Evolutionary conservation across 23 red algal genomes (phyloP), one percentile per base, ranked within the genome.

Genomic region (Chondrus crispus): DNA sequence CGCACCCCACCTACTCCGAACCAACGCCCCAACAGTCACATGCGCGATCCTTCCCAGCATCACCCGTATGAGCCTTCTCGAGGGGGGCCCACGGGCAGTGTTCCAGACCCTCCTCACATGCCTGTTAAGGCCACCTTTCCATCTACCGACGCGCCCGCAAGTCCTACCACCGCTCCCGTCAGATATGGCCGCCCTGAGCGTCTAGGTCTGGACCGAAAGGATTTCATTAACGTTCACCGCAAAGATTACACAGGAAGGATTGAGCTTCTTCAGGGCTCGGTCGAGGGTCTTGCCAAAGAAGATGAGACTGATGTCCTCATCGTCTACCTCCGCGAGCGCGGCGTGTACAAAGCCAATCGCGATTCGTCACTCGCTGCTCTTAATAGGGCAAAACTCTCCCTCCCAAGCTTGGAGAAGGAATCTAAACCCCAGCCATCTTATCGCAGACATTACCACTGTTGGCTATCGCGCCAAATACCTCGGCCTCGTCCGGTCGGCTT

Each of bases 211-310:
- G 55, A 66, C 6, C 41, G 88, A 36, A 95, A 90, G 75, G 94
- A 90, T 20, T 96, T 96, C 84, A 96, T 96, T 28, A 96, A 96
- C 55, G 94, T 96, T 4, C 94, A 96, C 58, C 87, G 88, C 7
- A 96, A 96, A 82, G 88, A 96, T 57, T 96, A 96, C 41, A 96
- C 94, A 24, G 94, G 94, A 24, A 55, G 94, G 33, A 96, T 96
- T 47, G 94, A 96, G 62, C 55, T 96, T 10, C 81, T 96, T 32
- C 94, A 96, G 43, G 94, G 94, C 38, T 78, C 88, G 8, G 94
- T 96, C 22, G 94, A 96, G 53, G 83, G 83, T 10, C 79, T 96
- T 26, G 68, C 87, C 5, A 80, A 85, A 37, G 94, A 45, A 7
- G 94, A 96, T 41, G 94, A 96, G 62, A 96, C 94, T 40, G 94